Evolutionary conservation across 371 early-diverging fungal genomes (phyloP).

Genomic region (Zychaea mexicana): DNA sequence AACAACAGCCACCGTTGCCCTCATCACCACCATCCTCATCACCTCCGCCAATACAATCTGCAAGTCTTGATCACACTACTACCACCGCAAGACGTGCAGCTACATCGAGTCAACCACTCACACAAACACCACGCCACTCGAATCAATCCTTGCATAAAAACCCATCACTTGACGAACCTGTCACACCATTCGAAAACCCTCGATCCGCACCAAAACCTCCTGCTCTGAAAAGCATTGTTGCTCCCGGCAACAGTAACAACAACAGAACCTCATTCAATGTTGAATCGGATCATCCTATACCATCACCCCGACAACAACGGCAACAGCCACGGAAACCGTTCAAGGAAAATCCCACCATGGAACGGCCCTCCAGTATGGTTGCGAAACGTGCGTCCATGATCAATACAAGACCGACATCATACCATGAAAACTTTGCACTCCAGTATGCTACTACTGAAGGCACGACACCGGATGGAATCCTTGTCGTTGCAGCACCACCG

Average conservation of each 20-base stretch:
- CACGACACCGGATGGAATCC: too few relatives aligned
- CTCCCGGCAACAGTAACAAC: not conserved
- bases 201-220: conserved; percentile 43
- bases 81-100: not conserved
- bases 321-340: conserved; percentile 1
- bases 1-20: conserved; percentile 5
- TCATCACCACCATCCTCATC: not conserved
- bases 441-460: too few relatives aligned
- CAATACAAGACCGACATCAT: conserved; percentile 23
- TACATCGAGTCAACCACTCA: not conserved
- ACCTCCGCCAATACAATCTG: not conserved
- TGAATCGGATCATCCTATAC: conserved; percentile 3
- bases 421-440: conserved; percentile 34
- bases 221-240: not conserved
- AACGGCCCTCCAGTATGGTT: conserved; percentile 28
- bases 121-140: not conserved
- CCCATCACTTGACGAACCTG: conserved; percentile 3
- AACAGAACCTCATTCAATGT: not conserved
- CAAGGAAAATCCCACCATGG: conserved; percentile 16
- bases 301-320: too few relatives aligned
- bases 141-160: conserved; percentile 5
- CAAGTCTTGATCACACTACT: not conserved
- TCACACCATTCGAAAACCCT: conserved; percentile 37
- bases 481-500: not conserved
- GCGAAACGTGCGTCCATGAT: conserved; percentile 32